phyloP scores from a whole-genome alignment of 495 filamentous ascomycete species.

The Viridothelium virens region DNA sequence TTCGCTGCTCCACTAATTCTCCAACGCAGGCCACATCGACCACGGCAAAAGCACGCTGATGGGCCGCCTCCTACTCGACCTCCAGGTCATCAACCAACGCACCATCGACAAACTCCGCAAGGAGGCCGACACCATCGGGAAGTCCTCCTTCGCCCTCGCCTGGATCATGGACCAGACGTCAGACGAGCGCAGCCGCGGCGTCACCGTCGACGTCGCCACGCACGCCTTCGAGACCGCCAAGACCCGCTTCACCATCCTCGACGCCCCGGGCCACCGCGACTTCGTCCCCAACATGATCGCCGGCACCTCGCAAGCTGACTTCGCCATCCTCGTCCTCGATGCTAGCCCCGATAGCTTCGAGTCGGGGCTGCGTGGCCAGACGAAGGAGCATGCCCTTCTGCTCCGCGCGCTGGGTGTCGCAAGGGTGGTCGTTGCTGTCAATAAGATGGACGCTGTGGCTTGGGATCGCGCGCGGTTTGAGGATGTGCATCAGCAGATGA shows the following conservation, averaged over 20 bases:
- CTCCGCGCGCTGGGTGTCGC: slow-evolving; percentile 88
- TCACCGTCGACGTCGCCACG: slow-evolving; percentile 96
- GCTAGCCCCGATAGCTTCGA: slow-evolving; percentile 83
- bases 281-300: slow-evolving; percentile 99
- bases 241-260: slow-evolving; percentile 85
- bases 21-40: slow-evolving; percentile 76
- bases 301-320: slow-evolving; percentile 90
- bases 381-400: slow-evolving; percentile 83
- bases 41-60: slow-evolving; percentile 96
- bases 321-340: slow-evolving; percentile 91
- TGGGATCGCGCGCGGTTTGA: slow-evolving; percentile 78
- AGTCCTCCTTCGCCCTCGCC: slow-evolving; percentile 89
- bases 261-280: slow-evolving; percentile 88
- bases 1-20: neutral
- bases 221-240: slow-evolving; percentile 85
- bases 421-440: slow-evolving; percentile 79
- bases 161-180: slow-evolving; percentile 90
- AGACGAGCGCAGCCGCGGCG: slow-evolving; percentile 78
- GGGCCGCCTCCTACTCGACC: slow-evolving; percentile 86
- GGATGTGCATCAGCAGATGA: slow-evolving; percentile 77
- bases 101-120: slow-evolving; percentile 80
- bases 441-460: slow-evolving; percentile 79
- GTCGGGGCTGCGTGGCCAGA: slow-evolving; percentile 86
- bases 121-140: slow-evolving; percentile 86
- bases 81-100: slow-evolving; percentile 76